A percentile compares a stretch with the other conserved stretches of the same genome.
Conservation (phyloP, 306 rosid species). For the Ochetophila trinervis region DNA sequence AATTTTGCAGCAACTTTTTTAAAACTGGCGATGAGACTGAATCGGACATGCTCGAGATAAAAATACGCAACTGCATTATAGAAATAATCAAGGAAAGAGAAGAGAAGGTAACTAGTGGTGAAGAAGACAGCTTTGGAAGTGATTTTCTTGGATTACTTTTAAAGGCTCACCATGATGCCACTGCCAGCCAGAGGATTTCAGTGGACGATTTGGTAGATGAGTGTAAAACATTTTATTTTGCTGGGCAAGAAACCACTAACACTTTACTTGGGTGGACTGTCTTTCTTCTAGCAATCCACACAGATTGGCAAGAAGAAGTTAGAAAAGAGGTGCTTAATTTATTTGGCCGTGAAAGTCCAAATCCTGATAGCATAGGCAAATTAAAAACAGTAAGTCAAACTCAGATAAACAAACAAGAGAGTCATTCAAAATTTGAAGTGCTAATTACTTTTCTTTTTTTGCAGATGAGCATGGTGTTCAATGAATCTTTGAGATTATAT, state of each 20-base stretch:
- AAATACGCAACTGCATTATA: background rate
- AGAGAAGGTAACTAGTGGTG: constrained; percentile 8
- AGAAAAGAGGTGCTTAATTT: constrained; percentile 24
- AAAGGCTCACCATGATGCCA: constrained; percentile 22
- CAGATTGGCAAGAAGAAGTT: constrained; percentile 33
- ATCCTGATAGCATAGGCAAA: constrained; percentile 5
- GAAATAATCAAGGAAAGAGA: constrained; percentile 20
- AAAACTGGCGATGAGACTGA: constrained; percentile 8
- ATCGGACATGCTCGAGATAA: constrained; percentile 18
- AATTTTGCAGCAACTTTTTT: constrained; percentile 9
- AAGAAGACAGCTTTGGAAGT: constrained; percentile 17
- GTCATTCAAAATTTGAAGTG: no score
- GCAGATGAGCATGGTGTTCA: constrained; percentile 27
- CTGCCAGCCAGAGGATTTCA: constrained; percentile 8
- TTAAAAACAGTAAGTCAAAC: constrained; percentile 17
- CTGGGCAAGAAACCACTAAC: constrained; percentile 28
- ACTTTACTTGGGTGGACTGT: constrained; percentile 26
- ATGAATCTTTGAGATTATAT: constrained; percentile 30
- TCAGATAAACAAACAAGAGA: background rate
- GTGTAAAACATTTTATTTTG: constrained; percentile 29
- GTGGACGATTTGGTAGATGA: constrained; percentile 20
- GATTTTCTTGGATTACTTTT: constrained; percentile 27
- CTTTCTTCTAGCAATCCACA: constrained; percentile 21
- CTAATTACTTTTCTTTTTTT: background rate
- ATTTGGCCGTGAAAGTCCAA: constrained; percentile 20